Conservation (phyloP, 108 stramenopile species). For the Discostella stelligeroides region DNA sequence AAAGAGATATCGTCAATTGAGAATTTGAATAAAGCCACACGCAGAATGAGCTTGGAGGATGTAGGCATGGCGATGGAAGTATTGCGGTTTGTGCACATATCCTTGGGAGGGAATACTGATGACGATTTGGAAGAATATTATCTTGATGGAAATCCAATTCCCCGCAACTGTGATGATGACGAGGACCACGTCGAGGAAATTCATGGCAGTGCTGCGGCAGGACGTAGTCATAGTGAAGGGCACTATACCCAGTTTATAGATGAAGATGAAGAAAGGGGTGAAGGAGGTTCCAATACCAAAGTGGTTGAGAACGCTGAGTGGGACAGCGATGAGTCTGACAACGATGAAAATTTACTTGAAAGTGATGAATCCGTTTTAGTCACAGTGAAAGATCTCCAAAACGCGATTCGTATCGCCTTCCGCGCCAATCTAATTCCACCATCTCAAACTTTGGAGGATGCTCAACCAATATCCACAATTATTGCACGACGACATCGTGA, state of each 20-base stretch:
- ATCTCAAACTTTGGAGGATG: slow-evolving; percentile 16
- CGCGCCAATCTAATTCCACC: slow-evolving; percentile 37
- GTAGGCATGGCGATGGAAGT: slow-evolving; percentile 50
- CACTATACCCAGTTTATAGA: slow-evolving; percentile 48
- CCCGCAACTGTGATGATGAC: neutral
- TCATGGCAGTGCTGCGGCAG: slow-evolving; percentile 16
- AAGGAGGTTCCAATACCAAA: slow-evolving; percentile 1
- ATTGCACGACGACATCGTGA: slow-evolving; percentile 39
- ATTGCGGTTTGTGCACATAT: slow-evolving; percentile 36
- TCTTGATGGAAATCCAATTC: neutral
- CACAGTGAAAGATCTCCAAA: slow-evolving; percentile 26
- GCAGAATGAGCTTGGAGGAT: slow-evolving; percentile 19
- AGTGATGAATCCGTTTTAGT: slow-evolving; percentile 32
- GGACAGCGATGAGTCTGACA: slow-evolving; percentile 1
- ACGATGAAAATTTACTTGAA: slow-evolving; percentile 3
- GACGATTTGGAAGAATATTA: slow-evolving; percentile 49
- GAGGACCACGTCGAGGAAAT: slow-evolving; percentile 3
- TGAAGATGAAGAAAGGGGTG: slow-evolving; percentile 37
- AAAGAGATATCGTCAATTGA: neutral
- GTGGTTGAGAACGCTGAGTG: slow-evolving; percentile 3
- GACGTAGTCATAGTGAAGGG: slow-evolving; percentile 36
- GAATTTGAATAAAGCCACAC: slow-evolving; percentile 1
- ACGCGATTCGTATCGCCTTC: slow-evolving; percentile 47
- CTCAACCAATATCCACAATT: slow-evolving; percentile 15
- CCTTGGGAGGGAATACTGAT: slow-evolving; percentile 36